Evolutionary conservation across 805 yeast genomes (phyloP), one percentile per base, ranked within the genome.

Genomic region (Maudiozyma turicensis): DNA sequence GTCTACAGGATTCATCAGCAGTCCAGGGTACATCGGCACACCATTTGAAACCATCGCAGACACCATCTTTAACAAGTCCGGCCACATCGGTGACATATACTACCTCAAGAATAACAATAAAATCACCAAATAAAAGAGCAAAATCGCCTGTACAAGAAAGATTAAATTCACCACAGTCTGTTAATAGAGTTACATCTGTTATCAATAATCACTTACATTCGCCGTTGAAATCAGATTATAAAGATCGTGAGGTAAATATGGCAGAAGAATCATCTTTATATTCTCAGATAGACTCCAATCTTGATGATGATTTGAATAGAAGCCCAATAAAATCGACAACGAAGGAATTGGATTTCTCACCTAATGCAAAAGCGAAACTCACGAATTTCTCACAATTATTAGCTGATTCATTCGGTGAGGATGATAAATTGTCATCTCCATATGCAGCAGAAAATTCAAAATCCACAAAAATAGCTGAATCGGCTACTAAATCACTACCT

Each of bases 71-170:
- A n/a, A 57, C 58, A 6, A 62, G 61, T 47, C 69, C 70, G 13
- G 69, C 69, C 2, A 54, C 68, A 0, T 66, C 70, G 1, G 64
- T 63, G 3, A 54, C 66, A 1, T 66, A 66, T 40, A 66, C 68
- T 8, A 66, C 67, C 1, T 66, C 70, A 1, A 60, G 70, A 48
- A 65, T 66, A 14, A 56, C 64, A n/a, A 64, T 65, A 7, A 52
- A 60, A 15, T 62, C 67, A 13, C 66, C 68, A 15, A 57, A 54
- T 39, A 58, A 47, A 41, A 44, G 48, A 9, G 26, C 43, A 10
- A 43, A 44, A 15, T 53, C 52, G 32, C 49, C 52, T 11, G 14
- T 48, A 5, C 57, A 52, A 43, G 53, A 54, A 20, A 48, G 53
- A 31, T 30, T 52, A 32, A 44, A 49, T 15, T 58, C 47, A 20